phyloP scores from a whole-genome alignment of 1,284 basidiomycete species.

The Boletus semigastroideus region DNA sequence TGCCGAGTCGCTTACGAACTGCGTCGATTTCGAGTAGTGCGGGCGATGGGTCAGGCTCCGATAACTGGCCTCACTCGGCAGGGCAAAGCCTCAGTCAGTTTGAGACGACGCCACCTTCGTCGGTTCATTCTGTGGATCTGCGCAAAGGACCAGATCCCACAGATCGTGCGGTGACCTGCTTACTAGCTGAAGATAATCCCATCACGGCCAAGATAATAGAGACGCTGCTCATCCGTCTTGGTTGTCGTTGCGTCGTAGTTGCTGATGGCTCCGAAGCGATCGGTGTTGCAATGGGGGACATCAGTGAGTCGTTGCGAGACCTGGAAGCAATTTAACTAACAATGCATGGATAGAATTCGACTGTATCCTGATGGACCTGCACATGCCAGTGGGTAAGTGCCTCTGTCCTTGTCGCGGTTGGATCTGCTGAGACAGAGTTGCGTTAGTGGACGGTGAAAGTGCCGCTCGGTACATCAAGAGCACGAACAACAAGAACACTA shows the following conservation, averaged over 20 bases:
- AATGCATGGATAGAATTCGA: constrained; percentile 64
- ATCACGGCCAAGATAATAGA: constrained; percentile 96
- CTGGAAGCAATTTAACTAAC: constrained; percentile 15
- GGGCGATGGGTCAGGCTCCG: constrained; percentile 74
- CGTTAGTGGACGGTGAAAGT: constrained; percentile 83
- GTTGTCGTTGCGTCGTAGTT: constrained; percentile 92
- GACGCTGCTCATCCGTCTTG: constrained; percentile 87
- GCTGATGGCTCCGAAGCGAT: constrained; percentile 96
- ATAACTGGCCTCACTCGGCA: constrained; percentile 64
- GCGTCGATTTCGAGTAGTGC: constrained; percentile 77
- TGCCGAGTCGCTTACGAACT: constrained; percentile 85
- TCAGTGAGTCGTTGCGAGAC: constrained; percentile 60
- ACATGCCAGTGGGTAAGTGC: constrained; percentile 83
- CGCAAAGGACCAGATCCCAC: constrained; percentile 66
- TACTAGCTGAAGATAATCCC: constrained; percentile 97
- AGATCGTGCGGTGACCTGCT: constrained; percentile 83
- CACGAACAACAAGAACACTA: constrained; percentile 89
- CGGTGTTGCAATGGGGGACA: constrained; percentile 94
- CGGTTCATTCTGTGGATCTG: constrained; percentile 75
- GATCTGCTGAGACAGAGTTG: constrained; percentile 5
- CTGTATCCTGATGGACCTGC: constrained; percentile 86
- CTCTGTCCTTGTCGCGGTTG: neutral
- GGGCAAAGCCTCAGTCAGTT: constrained; percentile 53
- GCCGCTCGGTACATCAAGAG: constrained; percentile 93
- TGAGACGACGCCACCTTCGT: constrained; percentile 70